Evolutionary conservation across 2,329 filamentous ascomycete species (phyloP).

Genomic region (Cordyceps pruinosa): DNA sequence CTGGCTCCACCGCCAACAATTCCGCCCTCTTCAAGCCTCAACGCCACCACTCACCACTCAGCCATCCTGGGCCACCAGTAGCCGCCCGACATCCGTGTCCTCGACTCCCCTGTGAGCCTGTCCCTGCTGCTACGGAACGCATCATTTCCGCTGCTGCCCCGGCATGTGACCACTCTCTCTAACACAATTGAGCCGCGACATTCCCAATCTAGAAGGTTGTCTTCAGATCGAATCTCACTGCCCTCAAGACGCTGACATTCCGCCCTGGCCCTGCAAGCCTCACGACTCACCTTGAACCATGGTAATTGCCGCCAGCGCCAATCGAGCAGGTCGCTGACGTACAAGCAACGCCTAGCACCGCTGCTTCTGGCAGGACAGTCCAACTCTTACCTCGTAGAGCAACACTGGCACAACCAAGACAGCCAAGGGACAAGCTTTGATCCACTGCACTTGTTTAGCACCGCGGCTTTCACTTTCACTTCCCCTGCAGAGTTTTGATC

Average conservation of each 20-base stretch:
- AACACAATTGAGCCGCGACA: not conserved
- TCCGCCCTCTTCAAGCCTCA: not conserved
- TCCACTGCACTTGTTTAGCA: not conserved
- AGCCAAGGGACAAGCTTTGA: not conserved
- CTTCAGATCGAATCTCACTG: constrained; percentile 5
- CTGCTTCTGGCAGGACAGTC: not conserved
- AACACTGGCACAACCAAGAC: not conserved
- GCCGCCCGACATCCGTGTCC: not conserved
- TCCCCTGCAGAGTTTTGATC: no score
- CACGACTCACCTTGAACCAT: not conserved
- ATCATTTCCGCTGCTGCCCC: not conserved
- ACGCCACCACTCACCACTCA: not conserved
- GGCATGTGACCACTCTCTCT: not conserved
- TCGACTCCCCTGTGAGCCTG: no score
- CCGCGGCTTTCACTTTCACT: no score
- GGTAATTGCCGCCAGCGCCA: not conserved
- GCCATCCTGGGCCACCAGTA: no score
- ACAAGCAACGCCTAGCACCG: not conserved
- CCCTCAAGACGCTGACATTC: not conserved
- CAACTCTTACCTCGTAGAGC: not conserved
- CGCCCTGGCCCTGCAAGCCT: not conserved
- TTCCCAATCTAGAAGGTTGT: not conserved
- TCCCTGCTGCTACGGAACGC: not conserved
- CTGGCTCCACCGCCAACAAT: not conserved
- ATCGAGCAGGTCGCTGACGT: constrained; percentile 7